These are phyloP conservation scores for Leishmania turanica DNA, from an alignment of 208 protist species.

Conservation along the genomic window DNA sequence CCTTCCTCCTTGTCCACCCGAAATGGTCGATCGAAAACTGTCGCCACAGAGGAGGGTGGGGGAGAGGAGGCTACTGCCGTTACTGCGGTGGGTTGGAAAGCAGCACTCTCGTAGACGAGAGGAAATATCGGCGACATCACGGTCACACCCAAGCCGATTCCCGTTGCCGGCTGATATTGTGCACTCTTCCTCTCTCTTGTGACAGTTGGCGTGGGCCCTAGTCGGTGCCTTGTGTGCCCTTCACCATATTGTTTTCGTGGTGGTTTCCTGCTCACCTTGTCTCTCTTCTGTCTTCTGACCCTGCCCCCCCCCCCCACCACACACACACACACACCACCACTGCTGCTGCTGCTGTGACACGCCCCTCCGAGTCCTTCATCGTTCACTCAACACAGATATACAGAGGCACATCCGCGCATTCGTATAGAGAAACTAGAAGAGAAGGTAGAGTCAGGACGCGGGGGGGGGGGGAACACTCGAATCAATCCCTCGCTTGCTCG, in stretches of 20 bases:
- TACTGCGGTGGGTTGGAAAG: background rate
- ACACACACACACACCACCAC: background rate
- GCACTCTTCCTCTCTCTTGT: no score
- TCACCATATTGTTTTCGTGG: background rate
- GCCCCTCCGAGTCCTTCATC: background rate
- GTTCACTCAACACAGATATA: background rate
- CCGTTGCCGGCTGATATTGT: background rate
- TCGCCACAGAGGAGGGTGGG: no score
- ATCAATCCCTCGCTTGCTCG: background rate
- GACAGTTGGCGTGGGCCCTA: background rate
- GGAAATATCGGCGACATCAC: background rate
- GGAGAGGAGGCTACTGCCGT: background rate
- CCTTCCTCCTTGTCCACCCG: background rate
- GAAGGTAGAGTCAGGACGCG: background rate
- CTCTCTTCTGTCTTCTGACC: slow-evolving; percentile 1
- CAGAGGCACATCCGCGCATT: background rate
- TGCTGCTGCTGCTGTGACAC: background rate
- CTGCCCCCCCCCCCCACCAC: background rate
- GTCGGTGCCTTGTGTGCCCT: background rate
- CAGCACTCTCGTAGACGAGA: background rate
- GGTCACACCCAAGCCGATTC: background rate
- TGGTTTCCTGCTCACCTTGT: slow-evolving; percentile 1
- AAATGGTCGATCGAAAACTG: background rate
- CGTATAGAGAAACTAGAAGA: background rate
- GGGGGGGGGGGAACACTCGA: background rate